Percentiles rank a stretch among this genome's conserved stretches.
Conservation (phyloP, 805 yeast species). For the Wilhelminamyces savonicus region DNA sequence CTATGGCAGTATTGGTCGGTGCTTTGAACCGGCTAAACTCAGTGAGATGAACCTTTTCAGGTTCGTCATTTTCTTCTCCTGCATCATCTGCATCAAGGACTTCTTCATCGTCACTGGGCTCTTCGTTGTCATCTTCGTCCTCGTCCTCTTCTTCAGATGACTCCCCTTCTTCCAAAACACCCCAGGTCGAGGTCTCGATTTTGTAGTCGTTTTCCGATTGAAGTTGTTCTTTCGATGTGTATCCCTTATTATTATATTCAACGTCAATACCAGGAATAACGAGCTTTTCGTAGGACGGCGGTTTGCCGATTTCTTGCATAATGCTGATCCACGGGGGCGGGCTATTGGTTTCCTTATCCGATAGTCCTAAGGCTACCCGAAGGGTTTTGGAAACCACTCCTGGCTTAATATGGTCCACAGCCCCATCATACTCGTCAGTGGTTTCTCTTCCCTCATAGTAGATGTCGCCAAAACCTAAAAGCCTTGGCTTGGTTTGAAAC, state of each 20-base stretch:
- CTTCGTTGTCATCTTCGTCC: conserved; percentile 45
- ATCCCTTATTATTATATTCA: conserved; percentile 31
- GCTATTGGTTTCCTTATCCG: conserved; percentile 32
- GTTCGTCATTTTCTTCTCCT: no score
- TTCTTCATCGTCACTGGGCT: no score
- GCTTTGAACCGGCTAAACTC: no score
- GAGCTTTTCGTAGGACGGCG: conserved; percentile 73
- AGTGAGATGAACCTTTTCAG: no score
- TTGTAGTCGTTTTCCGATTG: conserved; percentile 3
- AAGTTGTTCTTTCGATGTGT: conserved; percentile 13
- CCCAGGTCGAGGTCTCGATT: conserved; percentile 21
- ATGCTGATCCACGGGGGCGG: conserved; percentile 78
- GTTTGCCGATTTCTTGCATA: conserved; percentile 69
- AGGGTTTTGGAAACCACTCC: conserved; percentile 62
- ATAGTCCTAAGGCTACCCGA: conserved; percentile 64
- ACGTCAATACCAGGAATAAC: conserved; percentile 44
- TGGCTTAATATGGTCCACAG: conserved; percentile 45
- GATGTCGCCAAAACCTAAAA: conserved; percentile 67
- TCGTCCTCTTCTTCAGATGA: conserved; percentile 45
- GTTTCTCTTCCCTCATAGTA: conserved; percentile 72
- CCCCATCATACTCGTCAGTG: conserved; percentile 30
- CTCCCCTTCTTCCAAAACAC: conserved; percentile 21
- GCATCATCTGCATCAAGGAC: no score
- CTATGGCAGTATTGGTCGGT: background rate
- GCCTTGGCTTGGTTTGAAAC: conserved; percentile 65